Base-by-base conservation (phyloP, 495 filamentous ascomycete genomes). In the Talaromyces borbonicus region DNA sequence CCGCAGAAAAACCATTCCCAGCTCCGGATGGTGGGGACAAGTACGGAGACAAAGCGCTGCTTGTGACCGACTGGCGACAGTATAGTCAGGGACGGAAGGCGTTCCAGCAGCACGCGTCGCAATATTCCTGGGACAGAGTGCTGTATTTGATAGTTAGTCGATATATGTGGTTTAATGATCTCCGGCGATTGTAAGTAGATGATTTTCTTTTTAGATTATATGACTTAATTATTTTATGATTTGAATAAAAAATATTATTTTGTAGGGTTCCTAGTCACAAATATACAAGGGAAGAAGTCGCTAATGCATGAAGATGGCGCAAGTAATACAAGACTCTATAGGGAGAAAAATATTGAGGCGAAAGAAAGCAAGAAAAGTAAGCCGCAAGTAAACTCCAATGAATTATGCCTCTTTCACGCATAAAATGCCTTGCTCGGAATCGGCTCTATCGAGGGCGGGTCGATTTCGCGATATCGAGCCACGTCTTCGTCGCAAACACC, bases 91-190 rank as follows among this genome's bases (percentile, higher is more conserved):
- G 61, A 3, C 53, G 63, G 20, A 24, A 47, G 14, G 65, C 65
- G 1, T 69, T 69, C 37, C 52, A 55, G 11, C 52, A 53, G 35
- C 65, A 69, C 47, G 37, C 50, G 8, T 62, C 55, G 47, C 65
- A 69, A 50, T 67, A 67, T 45, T 62, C 58, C 1, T 69, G 65
- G 65, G 65, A 69, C 38, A 52, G 65, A n/a, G 49, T 61, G 30
- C 31, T 69, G 49, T 69, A 69, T 52, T 54, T 69, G 58, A 49
- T 69, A 4, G 14, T 65, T 16, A 67, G 62, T 44, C 65, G 65
- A 20, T 63, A 67, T 38, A 58, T 67, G n/a, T 61, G 65, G 64
- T 67, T 69, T 52, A 69, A 67, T 44, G 65, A 67, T 49, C 46
- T 67, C 20, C 59, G 56, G 29, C 53, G 55, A 46, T 43, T 66